Evolutionary conservation across 768 basidiomycete species (phyloP).

Genomic region (Rhodocollybia butyracea): DNA sequence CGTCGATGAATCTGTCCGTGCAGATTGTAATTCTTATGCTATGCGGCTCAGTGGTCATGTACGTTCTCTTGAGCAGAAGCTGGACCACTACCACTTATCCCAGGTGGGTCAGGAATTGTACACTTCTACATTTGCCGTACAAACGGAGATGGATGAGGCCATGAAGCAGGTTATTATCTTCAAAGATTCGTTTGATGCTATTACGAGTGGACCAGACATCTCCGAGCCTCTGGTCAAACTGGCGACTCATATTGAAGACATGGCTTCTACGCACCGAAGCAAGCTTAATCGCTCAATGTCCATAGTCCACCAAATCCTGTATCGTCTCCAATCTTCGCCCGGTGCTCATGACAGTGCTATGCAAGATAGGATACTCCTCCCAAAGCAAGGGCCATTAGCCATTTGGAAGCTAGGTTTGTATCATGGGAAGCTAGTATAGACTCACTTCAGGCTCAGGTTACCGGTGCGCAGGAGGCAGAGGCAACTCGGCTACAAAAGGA

Average conservation of each 20-base stretch:
- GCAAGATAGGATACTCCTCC: conserved; percentile 47
- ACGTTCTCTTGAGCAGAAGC: conserved; percentile 45
- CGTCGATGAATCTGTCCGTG: conserved; percentile 65
- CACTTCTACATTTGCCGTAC: conserved; percentile 30
- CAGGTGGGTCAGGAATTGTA: conserved; percentile 55
- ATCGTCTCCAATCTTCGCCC: conserved; percentile 50
- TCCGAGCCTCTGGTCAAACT: conserved; percentile 34
- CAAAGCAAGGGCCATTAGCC: conserved; percentile 48
- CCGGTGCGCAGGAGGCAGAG: conserved; percentile 41
- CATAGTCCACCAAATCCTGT: conserved; percentile 51
- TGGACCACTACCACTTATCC: conserved; percentile 48
- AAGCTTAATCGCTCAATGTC: conserved; percentile 47
- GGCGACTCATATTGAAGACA: conserved; percentile 30
- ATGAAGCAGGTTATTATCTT: conserved; percentile 37
- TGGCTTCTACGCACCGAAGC: conserved; percentile 30
- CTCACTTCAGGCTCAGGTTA: conserved; percentile 36
- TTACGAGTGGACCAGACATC: conserved; percentile 24
- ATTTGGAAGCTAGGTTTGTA: conserved; percentile 44
- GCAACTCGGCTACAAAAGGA: conserved; percentile 35
- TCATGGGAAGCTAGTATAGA: conserved; percentile 46
- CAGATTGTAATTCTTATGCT: conserved; percentile 65
- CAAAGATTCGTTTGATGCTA: conserved; percentile 29
- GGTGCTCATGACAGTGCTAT: conserved; percentile 38
- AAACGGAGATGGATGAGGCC: conserved; percentile 36
- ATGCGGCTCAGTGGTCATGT: conserved; percentile 59